A percentile compares a stretch with the other conserved stretches of the same genome.
These are phyloP conservation scores for Thraustochytrium sp. DNA, from an alignment of 352 stramenopile species.

Conservation along the genomic window DNA sequence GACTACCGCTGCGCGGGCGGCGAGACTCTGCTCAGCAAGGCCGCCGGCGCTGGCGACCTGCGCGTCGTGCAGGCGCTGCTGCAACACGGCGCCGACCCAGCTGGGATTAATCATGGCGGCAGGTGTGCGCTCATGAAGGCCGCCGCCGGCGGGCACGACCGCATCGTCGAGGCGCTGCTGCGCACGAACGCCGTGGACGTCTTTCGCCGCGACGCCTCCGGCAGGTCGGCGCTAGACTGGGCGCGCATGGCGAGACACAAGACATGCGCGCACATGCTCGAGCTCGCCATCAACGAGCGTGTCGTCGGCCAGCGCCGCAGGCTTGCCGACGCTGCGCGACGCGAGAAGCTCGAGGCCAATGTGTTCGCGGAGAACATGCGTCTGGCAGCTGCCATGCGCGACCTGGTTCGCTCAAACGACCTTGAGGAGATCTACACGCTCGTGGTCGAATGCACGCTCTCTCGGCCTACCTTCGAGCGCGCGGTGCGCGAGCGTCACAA, in stretches of 20 bases:
- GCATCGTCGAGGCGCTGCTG: conserved; percentile 31
- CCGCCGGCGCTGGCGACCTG: conserved; percentile 14
- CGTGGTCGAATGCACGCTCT: background rate
- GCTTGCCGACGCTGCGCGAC: background rate
- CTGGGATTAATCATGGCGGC: conserved; percentile 17
- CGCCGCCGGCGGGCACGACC: conserved; percentile 22
- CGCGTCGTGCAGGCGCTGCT: conserved; percentile 1
- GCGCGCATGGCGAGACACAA: conserved; percentile 33
- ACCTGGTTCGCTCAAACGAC: conserved; percentile 29
- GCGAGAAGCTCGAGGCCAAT: background rate
- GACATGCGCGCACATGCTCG: conserved; percentile 31
- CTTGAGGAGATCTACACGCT: conserved; percentile 19
- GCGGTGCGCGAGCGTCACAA: background rate
- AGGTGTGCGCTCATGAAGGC: conserved; percentile 46
- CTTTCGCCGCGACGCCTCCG: conserved; percentile 18
- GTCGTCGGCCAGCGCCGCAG: background rate
- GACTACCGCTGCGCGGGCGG: conserved; percentile 14
- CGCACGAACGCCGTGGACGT: background rate
- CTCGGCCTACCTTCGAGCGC: background rate
- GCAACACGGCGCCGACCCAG: conserved; percentile 17
- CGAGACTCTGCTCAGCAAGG: conserved; percentile 43
- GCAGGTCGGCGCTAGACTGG: conserved; percentile 44
- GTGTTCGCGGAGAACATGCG: background rate
- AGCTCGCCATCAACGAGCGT: background rate
- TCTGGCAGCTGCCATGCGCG: background rate